Percentiles rank a stretch among this genome's conserved stretches.
Evolutionary conservation across 305 asterid genomes (phyloP).

Genomic region (Coffea humblotiana): DNA sequence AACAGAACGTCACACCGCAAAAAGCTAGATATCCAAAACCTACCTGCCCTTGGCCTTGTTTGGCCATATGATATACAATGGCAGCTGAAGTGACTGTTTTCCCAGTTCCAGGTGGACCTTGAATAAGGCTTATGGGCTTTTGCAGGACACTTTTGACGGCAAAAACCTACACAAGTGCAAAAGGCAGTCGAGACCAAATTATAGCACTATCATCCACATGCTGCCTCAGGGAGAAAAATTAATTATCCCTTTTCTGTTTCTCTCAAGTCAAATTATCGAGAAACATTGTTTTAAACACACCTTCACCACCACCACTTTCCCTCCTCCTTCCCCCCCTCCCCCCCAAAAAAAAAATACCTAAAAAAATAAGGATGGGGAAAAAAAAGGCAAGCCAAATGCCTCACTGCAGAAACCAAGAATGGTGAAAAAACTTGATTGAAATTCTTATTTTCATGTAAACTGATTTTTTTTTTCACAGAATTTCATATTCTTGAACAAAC

Average conservation of each 20-base stretch:
- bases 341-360: too few relatives aligned
- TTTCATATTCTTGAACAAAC: neutral
- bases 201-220: neutral
- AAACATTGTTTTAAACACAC: neutral
- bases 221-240: neutral
- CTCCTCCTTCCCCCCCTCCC: too few relatives aligned
- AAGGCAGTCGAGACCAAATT: neutral
- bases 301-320: neutral
- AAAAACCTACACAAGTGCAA: constrained; percentile 54
- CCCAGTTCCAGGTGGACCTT: constrained; percentile 99
- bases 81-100: constrained; percentile 99
- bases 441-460: neutral
- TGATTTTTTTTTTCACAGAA: neutral
- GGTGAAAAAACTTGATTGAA: neutral
- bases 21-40: constrained; percentile 17
- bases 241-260: neutral
- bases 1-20: constrained; percentile 1
- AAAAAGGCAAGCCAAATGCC: neutral
- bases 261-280: neutral
- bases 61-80: constrained; percentile 99
- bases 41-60: constrained; percentile 99
- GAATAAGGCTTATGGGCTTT: constrained; percentile 96
- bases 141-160: constrained; percentile 99
- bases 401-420: neutral
- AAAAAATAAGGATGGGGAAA: neutral